These are phyloP conservation scores for Pyrenula aspistea DNA, from an alignment of 495 filamentous ascomycete species.

Conservation along the genomic window DNA sequence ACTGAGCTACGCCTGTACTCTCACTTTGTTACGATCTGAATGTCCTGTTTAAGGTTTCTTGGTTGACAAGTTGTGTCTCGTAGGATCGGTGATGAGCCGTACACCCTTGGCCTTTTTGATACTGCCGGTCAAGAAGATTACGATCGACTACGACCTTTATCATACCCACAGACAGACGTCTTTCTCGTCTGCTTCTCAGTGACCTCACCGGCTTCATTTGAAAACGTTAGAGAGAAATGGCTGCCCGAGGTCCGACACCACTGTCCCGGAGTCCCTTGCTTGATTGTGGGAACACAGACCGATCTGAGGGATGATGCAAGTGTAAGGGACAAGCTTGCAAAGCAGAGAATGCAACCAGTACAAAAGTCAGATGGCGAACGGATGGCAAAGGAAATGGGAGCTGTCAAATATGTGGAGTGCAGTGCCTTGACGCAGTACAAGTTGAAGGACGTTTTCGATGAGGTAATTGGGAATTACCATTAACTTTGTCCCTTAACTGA, in stretches of 20 bases:
- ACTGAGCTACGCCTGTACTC: not conserved
- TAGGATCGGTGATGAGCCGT: conserved; percentile 98
- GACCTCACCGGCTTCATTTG: conserved; percentile 95
- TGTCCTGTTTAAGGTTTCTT: not conserved
- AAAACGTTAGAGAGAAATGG: conserved; percentile 99
- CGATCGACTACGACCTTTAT: conserved; percentile 88
- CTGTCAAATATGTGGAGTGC: conserved; percentile 98
- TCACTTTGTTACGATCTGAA: too few species aligned
- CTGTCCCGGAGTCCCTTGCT: conserved; percentile 92
- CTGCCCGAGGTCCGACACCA: conserved; percentile 97
- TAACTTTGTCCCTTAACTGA: conserved; percentile 5
- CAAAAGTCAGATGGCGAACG: conserved; percentile 83
- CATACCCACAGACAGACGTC: conserved; percentile 96
- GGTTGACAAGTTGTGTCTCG: conserved; percentile 10
- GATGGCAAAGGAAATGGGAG: conserved; percentile 92
- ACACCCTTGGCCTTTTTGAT: conserved; percentile 95
- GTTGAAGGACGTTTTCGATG: conserved; percentile 97
- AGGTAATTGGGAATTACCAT: conserved; percentile 44
- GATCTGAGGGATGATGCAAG: conserved; percentile 87
- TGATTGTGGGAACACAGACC: conserved; percentile 95
- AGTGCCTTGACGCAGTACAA: conserved; percentile 96
- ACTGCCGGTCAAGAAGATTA: conserved; percentile 99
- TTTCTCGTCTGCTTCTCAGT: conserved; percentile 99
- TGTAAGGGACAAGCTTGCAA: conserved; percentile 81
- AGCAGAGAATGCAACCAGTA: conserved; percentile 91